Percentiles rank a stretch among this genome's conserved stretches.
Evolutionary conservation across 108 stramenopile species (phyloP).

Genomic region (Fistulifera pelliculosa): DNA sequence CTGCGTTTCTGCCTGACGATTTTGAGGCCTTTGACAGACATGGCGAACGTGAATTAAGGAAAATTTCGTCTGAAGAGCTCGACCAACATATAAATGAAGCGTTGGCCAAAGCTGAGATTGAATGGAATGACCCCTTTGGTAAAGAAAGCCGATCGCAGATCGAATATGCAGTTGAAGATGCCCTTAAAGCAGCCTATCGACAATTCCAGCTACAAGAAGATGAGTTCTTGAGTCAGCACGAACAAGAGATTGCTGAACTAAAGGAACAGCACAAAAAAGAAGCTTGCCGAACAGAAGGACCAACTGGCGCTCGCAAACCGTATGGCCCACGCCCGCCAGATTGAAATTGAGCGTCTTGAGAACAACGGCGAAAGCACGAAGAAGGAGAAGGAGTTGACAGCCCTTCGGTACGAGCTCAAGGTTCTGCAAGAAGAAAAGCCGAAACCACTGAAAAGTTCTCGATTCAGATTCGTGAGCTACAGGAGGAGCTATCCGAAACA

Average conservation of each 20-base stretch:
- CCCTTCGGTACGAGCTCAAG: neutral
- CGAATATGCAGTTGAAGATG: conserved; percentile 5
- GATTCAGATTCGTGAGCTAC: conserved; percentile 12
- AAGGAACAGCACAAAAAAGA: conserved; percentile 13
- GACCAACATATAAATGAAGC: neutral
- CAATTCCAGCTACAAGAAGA: conserved; percentile 1
- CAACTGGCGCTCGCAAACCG: conserved; percentile 7
- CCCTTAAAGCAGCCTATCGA: neutral
- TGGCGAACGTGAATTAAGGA: neutral
- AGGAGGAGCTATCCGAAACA: conserved; percentile 7
- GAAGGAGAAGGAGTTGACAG: neutral
- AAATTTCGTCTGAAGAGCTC: neutral
- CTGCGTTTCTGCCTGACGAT: conserved; percentile 26
- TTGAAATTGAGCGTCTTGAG: conserved; percentile 6
- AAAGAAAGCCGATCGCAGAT: conserved; percentile 10
- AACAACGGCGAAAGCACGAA: conserved; percentile 6
- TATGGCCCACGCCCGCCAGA: conserved; percentile 7
- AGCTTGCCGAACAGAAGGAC: conserved; percentile 12
- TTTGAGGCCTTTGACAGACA: conserved; percentile 3
- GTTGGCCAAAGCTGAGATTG: neutral
- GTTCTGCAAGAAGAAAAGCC: conserved; percentile 7
- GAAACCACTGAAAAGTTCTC: conserved; percentile 2
- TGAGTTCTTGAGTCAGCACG: conserved; percentile 22
- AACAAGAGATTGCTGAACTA: conserved; percentile 15
- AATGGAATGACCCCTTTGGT: conserved; percentile 12